Evolutionary conservation across 257 asterid species (phyloP), one percentile per base, ranked within the genome.

Genomic region (Avicennia marina): DNA sequence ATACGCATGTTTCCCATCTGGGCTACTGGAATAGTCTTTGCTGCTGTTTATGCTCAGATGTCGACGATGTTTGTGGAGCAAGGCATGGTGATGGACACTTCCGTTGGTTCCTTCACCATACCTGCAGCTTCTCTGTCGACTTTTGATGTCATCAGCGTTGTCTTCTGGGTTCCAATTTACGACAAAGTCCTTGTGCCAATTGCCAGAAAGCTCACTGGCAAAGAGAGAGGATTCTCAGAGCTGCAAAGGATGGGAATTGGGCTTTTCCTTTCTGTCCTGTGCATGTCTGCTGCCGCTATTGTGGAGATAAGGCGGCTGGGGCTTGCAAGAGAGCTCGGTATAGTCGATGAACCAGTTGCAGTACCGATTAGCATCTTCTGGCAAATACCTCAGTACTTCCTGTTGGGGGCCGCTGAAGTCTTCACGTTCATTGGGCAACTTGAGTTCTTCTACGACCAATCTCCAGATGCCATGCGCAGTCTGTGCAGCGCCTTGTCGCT

Each of bases 381-480:
- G 94, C 95, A 89, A 69, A 53, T 72, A n/a, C 97, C 97, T 4
- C 97, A 89, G 45, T 85, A 89, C 72, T 77, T 83, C 61, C 51
- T 89, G 24, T 49, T 83, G 13, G 97, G 95, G 15, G 97, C 91
- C 1, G 95, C 97, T 0, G 95, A 89, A 50, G 80, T 89, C 27
- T 89, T 81, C 38, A 36, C 41, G 3, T 36, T 36, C 13, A 36
- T 36, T 12, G 41, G 41, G 50, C 95, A 83, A 57, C 75, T 85
- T 0, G 93, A 90, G 82, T 90, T 90, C 67, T 87, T 90, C 69
- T 87, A 90, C 49, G 95, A 90, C 53, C 94, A 90, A 61, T 90
- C 98, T 0, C 96, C 96, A 0, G 98, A 90, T 19, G 98, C 98
- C 16, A 90, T 87, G 98, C 89, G 98, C 56, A 90, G 95, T 47